Conservation (phyloP, 2,329 filamentous ascomycete genomes). For the Pseudocercospora pini-densiflorae region DNA sequence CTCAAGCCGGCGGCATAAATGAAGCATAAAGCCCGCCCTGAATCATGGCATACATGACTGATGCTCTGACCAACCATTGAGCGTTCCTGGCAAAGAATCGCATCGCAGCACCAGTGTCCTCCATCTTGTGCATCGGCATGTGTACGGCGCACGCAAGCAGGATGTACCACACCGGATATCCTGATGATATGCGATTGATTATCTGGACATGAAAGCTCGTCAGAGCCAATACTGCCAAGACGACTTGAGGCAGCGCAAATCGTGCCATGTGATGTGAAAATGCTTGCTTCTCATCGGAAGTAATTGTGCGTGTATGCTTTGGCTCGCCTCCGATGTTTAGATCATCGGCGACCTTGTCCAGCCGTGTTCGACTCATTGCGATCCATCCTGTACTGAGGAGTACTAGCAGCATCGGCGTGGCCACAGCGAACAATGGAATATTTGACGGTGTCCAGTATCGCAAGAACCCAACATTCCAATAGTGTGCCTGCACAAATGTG, state of each 20-base stretch:
- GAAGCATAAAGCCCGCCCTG: conserved; percentile 85
- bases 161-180: conserved; percentile 88
- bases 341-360: neutral
- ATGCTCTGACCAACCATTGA: conserved; percentile 62
- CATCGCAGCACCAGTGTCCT: neutral
- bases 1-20: conserved; percentile 81
- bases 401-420: conserved; percentile 74
- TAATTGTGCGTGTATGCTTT: neutral
- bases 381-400: conserved; percentile 63
- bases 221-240: conserved; percentile 72
- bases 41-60: conserved; percentile 80
- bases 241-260: conserved; percentile 72
- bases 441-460: conserved; percentile 90
- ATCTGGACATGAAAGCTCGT: conserved; percentile 93
- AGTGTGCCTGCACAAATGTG: conserved; percentile 82
- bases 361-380: neutral
- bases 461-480: conserved; percentile 90
- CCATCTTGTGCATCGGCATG: conserved; percentile 2
- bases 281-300: conserved; percentile 11
- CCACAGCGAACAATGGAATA: conserved; percentile 83
- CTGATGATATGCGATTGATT: conserved; percentile 84
- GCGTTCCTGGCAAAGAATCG: conserved; percentile 19
- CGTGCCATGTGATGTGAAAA: conserved; percentile 47
- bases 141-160: conserved; percentile 64
- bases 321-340: neutral